Base-by-base conservation (phyloP, 306 rosid genomes). In the Fragaria ananassa region DNA sequence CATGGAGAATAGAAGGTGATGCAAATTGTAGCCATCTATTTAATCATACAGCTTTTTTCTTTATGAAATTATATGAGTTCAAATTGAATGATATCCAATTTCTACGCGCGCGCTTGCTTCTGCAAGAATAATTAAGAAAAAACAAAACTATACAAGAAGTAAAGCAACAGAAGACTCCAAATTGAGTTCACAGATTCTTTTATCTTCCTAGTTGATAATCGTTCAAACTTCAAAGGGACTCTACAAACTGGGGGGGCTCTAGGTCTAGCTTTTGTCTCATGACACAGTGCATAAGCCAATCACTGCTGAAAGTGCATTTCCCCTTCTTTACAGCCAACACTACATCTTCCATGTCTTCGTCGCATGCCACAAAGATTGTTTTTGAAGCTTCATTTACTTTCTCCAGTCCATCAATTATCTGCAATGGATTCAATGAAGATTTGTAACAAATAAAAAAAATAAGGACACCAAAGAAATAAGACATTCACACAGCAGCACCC, bases 261-360 rank as follows among this genome's bases (percentile, higher is more conserved):
- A 91, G 46, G 80, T 93, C 98, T 23, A 93, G 88, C 74, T 91
- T 93, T 79, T 93, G 97, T 83, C 86, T 86, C 98, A 93, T 88
- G 76, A 91, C 84, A 85, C 98, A 93, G 72, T 85, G 87, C 93
- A 93, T 93, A 74, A 91, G 87, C 93, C 98, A 93, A 44, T 91
- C 97, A 76, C 88, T 78, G 66, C 91, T 86, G 78, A 86, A 93
- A 67, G 96, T 93, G 83, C 84, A 70, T 63, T 88, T 81, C 69
- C 97, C 96, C 76, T 81, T 86, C 88, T 83, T 87, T 34, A 83
- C 87, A 50, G 98, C 97, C 76, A 82, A 5, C 71, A 87, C 70
- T 67, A 91, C 91, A 79, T 87, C 91, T 70, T 91, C 93, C 87
- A 83, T 84, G 66, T 93, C 93, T 82, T 93, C 92, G 74, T 93